Conservation (phyloP, 2,329 filamentous ascomycete species). For the Exserohilum turcica region DNA sequence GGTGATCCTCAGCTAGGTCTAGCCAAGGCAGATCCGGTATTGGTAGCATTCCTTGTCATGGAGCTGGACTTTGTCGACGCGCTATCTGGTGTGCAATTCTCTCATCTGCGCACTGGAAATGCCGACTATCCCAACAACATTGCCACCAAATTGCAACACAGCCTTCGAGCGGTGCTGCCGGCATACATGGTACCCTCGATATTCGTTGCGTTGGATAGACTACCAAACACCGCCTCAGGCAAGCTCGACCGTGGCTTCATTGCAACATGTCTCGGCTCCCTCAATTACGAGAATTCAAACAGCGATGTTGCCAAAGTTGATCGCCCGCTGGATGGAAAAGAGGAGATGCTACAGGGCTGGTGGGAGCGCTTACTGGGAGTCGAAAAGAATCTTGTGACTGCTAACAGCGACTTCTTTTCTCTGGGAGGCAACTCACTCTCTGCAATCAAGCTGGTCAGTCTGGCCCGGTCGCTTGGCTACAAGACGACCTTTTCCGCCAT, state of each 20-base stretch:
- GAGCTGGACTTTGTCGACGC: neutral
- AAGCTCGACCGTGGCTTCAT: neutral
- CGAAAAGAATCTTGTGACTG: too few species aligned
- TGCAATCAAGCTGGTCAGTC: neutral
- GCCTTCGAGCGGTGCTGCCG: neutral
- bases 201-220: neutral
- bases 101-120: neutral
- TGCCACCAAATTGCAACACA: neutral
- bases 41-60: neutral
- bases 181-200: neutral
- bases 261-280: neutral
- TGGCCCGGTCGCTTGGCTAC: neutral
- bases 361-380: too few species aligned
- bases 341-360: neutral
- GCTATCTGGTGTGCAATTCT: neutral
- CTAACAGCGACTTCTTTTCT: neutral
- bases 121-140: neutral
- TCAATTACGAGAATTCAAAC: neutral
- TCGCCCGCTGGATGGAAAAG: neutral
- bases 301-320: neutral
- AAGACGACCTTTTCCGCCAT: neutral
- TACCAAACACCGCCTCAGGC: neutral
- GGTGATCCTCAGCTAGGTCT: too few species aligned
- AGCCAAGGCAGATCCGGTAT: neutral
- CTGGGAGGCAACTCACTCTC: neutral